These are phyloP conservation scores for Aureobasidium sp. DNA, from an alignment of 2,329 filamentous ascomycete species.

Conservation along the genomic window DNA sequence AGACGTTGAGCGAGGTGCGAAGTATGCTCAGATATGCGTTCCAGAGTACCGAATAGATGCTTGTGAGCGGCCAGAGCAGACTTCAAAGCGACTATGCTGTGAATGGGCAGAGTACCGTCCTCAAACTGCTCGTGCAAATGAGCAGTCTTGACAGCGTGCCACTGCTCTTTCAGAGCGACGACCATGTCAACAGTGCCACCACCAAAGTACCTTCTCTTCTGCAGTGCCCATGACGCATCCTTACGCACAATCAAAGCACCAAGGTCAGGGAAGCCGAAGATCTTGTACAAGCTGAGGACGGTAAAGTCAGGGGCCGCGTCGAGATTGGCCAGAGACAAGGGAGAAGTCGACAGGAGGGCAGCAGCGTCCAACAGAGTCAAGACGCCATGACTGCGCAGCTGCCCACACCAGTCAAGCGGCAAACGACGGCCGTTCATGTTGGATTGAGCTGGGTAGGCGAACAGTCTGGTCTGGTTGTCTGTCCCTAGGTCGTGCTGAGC, in stretches of 20 bases:
- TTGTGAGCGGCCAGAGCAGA: slow-evolving; percentile 65
- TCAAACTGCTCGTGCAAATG: slow-evolving; percentile 76
- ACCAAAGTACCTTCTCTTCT: slow-evolving; percentile 73
- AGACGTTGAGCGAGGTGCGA: slow-evolving; percentile 56
- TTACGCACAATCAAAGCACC: slow-evolving; percentile 79
- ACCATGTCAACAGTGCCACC: slow-evolving; percentile 93
- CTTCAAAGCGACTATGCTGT: slow-evolving; percentile 78
- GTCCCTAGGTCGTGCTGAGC: slow-evolving; percentile 31
- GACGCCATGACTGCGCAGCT: slow-evolving; percentile 29
- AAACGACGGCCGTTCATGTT: slow-evolving; percentile 81
- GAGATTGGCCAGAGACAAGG: slow-evolving; percentile 60
- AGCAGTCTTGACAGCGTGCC: slow-evolving; percentile 68
- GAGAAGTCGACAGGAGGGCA: slow-evolving; percentile 68
- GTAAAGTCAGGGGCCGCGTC: slow-evolving; percentile 71
- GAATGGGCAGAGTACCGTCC: slow-evolving; percentile 85
- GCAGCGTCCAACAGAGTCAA: slow-evolving; percentile 81
- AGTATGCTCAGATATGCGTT: slow-evolving; percentile 63
- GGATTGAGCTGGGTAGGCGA: slow-evolving; percentile 86
- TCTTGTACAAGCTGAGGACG: slow-evolving; percentile 87
- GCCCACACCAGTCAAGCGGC: slow-evolving; percentile 60
- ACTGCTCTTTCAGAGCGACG: slow-evolving; percentile 60
- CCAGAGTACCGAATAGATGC: slow-evolving; percentile 62
- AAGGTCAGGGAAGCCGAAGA: slow-evolving; percentile 90
- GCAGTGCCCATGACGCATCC: slow-evolving; percentile 54
- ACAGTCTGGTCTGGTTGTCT: slow-evolving; percentile 40